Conservation (phyloP, 2,329 filamentous ascomycete species). For the Niveomyces coronatus region DNA sequence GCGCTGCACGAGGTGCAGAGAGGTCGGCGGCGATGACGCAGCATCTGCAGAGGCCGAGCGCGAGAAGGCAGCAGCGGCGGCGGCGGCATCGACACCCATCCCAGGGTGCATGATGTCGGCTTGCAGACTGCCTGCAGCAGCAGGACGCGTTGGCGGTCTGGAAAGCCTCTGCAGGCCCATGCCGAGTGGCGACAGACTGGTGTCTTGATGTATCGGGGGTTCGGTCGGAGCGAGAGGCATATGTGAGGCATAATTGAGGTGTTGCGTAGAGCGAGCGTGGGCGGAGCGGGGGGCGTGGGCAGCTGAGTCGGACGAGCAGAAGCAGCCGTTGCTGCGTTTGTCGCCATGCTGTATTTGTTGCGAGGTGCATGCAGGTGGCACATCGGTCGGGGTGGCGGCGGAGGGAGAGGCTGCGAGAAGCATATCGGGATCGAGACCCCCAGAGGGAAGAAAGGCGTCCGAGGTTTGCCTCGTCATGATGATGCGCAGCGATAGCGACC, state of each 20-base stretch:
- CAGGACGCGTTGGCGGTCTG: conserved; percentile 5
- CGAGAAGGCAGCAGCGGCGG: too few species aligned
- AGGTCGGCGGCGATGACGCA: conserved; percentile 17
- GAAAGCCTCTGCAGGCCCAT: conserved; percentile 5
- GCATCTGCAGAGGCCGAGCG: conserved; percentile 20
- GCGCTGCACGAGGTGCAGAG: conserved; percentile 28
- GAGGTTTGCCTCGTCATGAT: conserved; percentile 30
- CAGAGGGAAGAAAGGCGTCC: conserved; percentile 33
- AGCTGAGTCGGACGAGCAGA: conserved; percentile 13
- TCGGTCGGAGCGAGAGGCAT: conserved; percentile 16
- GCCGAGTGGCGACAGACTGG: conserved; percentile 11
- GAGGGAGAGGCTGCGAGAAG: conserved; percentile 16
- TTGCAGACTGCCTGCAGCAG: conserved; percentile 2
- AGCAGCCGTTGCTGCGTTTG: conserved; percentile 8
- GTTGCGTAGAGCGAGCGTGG: conserved; percentile 15
- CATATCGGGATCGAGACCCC: conserved; percentile 24
- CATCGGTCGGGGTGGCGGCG: conserved; percentile 22
- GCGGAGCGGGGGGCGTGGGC: conserved; percentile 14
- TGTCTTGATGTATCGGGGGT: conserved; percentile 9
- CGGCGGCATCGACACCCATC: conserved; percentile 12
- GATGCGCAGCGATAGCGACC: conserved; percentile 1
- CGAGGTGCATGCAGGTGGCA: conserved; percentile 24
- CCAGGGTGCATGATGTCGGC: conserved; percentile 8
- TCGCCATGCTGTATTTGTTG: conserved; percentile 28
- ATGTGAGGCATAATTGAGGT: conserved; percentile 10